These are phyloP conservation scores for Tilletia caries DNA, from an alignment of 1,284 basidiomycete species.

Conservation along the genomic window DNA sequence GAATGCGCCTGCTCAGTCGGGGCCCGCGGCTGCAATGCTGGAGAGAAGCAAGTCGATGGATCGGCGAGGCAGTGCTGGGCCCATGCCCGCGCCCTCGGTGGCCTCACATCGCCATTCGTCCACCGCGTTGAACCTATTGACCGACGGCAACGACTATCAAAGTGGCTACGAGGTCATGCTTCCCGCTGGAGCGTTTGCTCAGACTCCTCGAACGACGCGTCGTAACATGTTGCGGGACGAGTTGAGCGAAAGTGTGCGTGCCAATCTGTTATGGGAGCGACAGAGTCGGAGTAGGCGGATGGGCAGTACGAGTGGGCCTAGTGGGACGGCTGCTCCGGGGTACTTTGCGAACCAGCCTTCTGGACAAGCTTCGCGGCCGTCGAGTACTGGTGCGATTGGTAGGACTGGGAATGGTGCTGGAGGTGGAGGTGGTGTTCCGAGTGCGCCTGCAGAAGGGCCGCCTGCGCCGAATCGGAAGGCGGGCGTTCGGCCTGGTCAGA, in stretches of 20 bases:
- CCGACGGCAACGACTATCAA: constrained; percentile 13
- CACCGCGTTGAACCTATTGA: constrained; percentile 3
- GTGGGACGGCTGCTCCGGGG: background rate
- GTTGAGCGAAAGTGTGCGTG: constrained; percentile 75
- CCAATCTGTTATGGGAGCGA: constrained; percentile 80
- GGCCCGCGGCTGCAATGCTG: background rate
- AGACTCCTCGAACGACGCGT: constrained; percentile 78
- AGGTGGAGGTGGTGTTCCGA: background rate
- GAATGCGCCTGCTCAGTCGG: background rate
- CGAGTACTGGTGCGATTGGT: constrained; percentile 3
- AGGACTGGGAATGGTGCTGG: background rate
- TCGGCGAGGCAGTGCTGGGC: constrained; percentile 14
- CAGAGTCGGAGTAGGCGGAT: constrained; percentile 49
- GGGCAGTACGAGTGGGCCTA: constrained; percentile 28
- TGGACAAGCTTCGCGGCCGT: constrained; percentile 12
- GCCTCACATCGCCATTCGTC: background rate
- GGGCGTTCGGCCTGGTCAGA: constrained; percentile 12
- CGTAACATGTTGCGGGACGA: constrained; percentile 78
- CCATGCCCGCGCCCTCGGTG: constrained; percentile 19
- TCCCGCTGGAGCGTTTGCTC: constrained; percentile 68
- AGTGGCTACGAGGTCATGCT: constrained; percentile 39
- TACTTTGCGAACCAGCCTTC: constrained; percentile 13
- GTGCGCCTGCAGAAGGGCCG: background rate
- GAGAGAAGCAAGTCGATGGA: constrained; percentile 7
- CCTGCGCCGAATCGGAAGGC: constrained; percentile 12